Base-by-base conservation (phyloP, 2,329 filamentous ascomycete species). In the Neofusicoccum laricinum region DNA sequence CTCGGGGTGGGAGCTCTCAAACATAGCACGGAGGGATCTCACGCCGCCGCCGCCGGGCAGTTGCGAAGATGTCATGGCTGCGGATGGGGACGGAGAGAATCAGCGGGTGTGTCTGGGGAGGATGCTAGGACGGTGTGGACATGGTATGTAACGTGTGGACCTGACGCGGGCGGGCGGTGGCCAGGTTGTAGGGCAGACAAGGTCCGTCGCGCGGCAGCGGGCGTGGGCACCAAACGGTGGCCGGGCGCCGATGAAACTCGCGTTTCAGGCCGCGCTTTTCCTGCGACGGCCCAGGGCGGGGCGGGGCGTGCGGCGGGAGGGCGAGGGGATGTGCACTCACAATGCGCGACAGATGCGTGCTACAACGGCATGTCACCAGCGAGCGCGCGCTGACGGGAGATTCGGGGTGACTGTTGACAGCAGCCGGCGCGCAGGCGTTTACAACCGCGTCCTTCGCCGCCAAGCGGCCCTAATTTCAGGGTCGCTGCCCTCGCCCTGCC, bases 11-110 rank as follows among this genome's bases (percentile, higher is more conserved):
- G 76, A 79, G 68, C 73, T 76, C 73, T 83, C 81, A 72, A 82
- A 83, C 74, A 82, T 78, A 64, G 80, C 80, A 71, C 80, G 76
- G 64, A 83, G 75, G 69, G 80, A 80, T 68, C 80, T 76, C 68
- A 83, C 80, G 69, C 78, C 79, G 70, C 75, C 75, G 64, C 72
- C 76, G 64, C 69, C 75, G 50, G 74, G 71, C 65, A 74, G 70
- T 70, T 76, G 70, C 66, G 76, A 69, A 65, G 70, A 66, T 66
- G 77, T 79, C 80, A 83, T 83, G 78, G 79, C 80, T 82, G 75
- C 69, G 69, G 61, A 40, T 30, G 62, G 19, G 46, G 15, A 25
- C 10, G 30, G 48, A 53, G 48, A 21, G 38, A 38, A 38, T 63
- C 40, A 63, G 61, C 49, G 61, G 38, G 61, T 25, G 50, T 46